Percentiles rank a stretch among this genome's conserved stretches.
phyloP scores from a whole-genome alignment of 129 eudicot genomes.

The Scalesia atractyloides region DNA sequence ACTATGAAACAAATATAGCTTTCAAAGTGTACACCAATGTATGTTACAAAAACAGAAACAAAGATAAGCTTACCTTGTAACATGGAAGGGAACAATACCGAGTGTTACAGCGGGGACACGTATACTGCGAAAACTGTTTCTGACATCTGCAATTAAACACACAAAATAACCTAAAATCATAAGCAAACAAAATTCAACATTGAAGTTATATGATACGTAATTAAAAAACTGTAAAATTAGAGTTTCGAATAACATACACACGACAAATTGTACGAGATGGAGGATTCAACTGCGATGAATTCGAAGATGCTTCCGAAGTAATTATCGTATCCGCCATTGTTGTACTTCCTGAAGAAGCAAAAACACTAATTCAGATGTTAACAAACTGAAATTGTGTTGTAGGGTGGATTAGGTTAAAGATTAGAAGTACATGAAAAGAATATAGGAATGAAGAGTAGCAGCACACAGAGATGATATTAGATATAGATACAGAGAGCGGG shows the following conservation, averaged over 20 bases:
- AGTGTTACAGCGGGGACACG: conserved; percentile 91
- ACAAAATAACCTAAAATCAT: background rate
- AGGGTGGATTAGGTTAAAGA: conserved; percentile 1
- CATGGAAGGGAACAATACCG: conserved; percentile 93
- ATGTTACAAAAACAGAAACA: background rate
- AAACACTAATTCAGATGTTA: background rate
- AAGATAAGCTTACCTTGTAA: conserved; percentile 67
- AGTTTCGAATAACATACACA: conserved; percentile 51
- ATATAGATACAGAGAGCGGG: background rate
- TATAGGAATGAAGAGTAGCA: background rate
- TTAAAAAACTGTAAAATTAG: background rate
- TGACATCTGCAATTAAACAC: conserved; percentile 60
- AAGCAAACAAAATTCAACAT: background rate
- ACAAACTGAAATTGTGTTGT: background rate
- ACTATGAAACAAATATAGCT: background rate
- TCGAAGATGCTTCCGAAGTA: conserved; percentile 44
- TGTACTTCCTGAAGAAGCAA: conserved; percentile 15
- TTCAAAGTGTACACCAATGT: conserved; percentile 6
- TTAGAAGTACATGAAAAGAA: background rate
- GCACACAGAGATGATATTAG: background rate
- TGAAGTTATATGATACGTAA: background rate
- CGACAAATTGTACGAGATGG: conserved; percentile 72
- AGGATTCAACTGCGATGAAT: conserved; percentile 50
- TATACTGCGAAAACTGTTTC: conserved; percentile 88
- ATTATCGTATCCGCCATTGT: conserved; percentile 50